Evolutionary conservation across 805 yeast species (phyloP), one percentile per base, ranked within the genome.

Genomic region (Suhomyces canberraensis): DNA sequence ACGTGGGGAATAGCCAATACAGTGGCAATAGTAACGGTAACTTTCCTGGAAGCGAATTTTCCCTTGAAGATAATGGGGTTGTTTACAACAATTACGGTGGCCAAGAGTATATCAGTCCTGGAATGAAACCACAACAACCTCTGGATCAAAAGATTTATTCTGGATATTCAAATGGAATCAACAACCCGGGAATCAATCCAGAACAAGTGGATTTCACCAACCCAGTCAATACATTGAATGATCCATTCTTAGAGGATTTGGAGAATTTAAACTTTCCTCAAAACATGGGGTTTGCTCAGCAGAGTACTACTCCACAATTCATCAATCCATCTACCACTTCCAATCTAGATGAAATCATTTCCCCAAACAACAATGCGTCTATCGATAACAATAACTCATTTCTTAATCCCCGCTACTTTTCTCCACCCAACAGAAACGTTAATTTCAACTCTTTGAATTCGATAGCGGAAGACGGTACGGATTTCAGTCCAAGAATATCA

Each of bases 351-450:
- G 69, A 60, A 41, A 42, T 66, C 25, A 57, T 66, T 28, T 63
- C 68, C 3, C 73, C 73, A 1, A 50, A 45, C 19, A 50, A 47
- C 30, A 32, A 24, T 17, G 29, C 25, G 6, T 7, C 35, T 15
- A 7, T 9, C 20, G 34, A 22, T 25, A 33, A 37, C 25, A 41
- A 40, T 39, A 44, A 43, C 36, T 45, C 48, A 33, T 64, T 64
- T 31, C 40, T 60, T 18, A 60, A 61, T 25, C 56, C 70, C 4
- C 69, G 64, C 40, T 68, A 66, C 44, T 69, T 69, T 35, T 64
- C 71, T 4, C 74, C 74, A 3, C 57, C 61, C 8, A 50, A 54
- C 9, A 51, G 56, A 24, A 35, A 42, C 11, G 36, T 50, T 11
- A 48, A 52, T 35, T 62, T 47, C 37, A 50, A 52, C 44, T 44